Percentiles rank a stretch among this genome's conserved stretches.
Conservation (phyloP, 176 grass and related monocot genomes). For the Eleusine coracana region DNA sequence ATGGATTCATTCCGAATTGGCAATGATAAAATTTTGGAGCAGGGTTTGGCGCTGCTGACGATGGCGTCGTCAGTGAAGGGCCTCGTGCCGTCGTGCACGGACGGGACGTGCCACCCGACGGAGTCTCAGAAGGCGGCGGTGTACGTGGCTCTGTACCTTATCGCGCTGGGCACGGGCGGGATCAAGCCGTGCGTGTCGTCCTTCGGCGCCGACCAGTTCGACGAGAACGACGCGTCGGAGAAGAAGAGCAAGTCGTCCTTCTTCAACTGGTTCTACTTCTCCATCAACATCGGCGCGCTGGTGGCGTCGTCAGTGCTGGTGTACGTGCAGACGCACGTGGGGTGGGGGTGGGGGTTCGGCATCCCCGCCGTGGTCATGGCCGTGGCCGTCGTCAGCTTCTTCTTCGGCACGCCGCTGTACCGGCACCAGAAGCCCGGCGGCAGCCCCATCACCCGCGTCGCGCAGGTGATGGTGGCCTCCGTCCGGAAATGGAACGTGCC, state of each 20-base stretch:
- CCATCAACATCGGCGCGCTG: conserved; percentile 88
- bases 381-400: conserved; percentile 71
- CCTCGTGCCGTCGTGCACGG: conserved; percentile 49
- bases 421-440: conserved; percentile 74
- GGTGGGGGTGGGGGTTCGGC: conserved; percentile 90
- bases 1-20: too few species aligned
- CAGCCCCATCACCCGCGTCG: conserved; percentile 76
- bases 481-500: conserved; percentile 50
- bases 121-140: conserved; percentile 44
- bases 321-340: conserved; percentile 83
- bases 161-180: conserved; percentile 81
- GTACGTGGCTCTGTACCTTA: conserved; percentile 71
- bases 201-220: conserved; percentile 85
- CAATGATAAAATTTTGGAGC: not conserved
- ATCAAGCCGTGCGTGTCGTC: conserved; percentile 91
- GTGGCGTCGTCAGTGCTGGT: conserved; percentile 79
- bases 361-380: conserved; percentile 85
- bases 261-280: conserved; percentile 98
- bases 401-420: conserved; percentile 78
- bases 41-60: conserved; percentile 72
- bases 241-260: conserved; percentile 78
- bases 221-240: conserved; percentile 63
- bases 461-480: conserved; percentile 68
- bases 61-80: conserved; percentile 61
- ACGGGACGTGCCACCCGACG: conserved; percentile 56